Base-by-base conservation (phyloP, 805 yeast genomes). In the Spathaspora sp. region DNA sequence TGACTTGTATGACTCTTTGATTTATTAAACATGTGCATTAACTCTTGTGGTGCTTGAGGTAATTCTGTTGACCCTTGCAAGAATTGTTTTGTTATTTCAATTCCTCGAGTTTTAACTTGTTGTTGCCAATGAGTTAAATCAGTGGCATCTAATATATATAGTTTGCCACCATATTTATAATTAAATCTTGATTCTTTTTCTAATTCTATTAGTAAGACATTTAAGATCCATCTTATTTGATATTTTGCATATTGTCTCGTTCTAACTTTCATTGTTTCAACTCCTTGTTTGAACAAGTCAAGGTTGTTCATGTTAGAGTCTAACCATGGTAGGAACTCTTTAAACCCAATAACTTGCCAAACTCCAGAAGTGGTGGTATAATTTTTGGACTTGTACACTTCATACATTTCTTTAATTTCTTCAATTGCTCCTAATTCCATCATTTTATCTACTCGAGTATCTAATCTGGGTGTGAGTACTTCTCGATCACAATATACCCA, bases 301-400 rank as follows among this genome's bases (percentile, higher is more conserved):
- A 59, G 53, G 5, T 60, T 58, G 5, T 55, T 55, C 9, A 38
- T 23, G 44, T 42, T 55, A 49, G 59, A 59, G 50, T 64, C 64
- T 20, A 82, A 58, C 87, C 87, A 89, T 1, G 96, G 93, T 38
- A 89, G 62, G 62, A 90, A 90, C 61, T 90, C 97, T 64, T 89
- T 89, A 68, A 89, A 94, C 1, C 98, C 98, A 60, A 93, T 89
- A 1, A 89, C 97, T 69, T 94, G 98, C 91, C 91, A 91, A 0
- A 93, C 79, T 2, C 98, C 98, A 52, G 78, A 73, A 49, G 87
- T 86, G 77, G 83, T 9, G 86, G 82, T 19, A 60, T 64, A 0
- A 7, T 50, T 43, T 10, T 65, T 65, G 0, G 50, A 46, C 5
- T 69, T 57, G 46, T 78, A 86, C 26, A 69, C 71, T 0, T 67